Base-by-base conservation (phyloP, 305 asterid species). In the Fraxinus ornus region DNA sequence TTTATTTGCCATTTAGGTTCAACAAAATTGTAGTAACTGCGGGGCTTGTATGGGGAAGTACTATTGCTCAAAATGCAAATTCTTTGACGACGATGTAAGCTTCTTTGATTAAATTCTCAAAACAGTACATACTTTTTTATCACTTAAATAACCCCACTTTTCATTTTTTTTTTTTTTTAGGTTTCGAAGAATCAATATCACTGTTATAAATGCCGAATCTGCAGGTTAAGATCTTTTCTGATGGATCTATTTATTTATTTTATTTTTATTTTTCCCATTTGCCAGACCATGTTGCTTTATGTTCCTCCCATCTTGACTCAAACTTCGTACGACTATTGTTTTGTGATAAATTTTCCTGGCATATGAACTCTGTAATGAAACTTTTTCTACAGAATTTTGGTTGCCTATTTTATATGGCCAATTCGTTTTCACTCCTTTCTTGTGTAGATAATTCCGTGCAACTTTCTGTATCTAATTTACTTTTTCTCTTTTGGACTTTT, bases 131-230 rank as follows among this genome's bases (percentile, higher is more conserved):
- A 6, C 1, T 60, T 64, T 5, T 5, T 19, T 8, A 76, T 39
- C 77, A 62, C 30, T 77, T 76, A 4, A 81, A 32, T 41, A 30
- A 39, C 72, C 55, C 7, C 4, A 1, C 13, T 2, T 71, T 52
- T 60, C 19, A 77, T 85, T 70, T 5, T 76, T 10, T 30, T 30
- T 8, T 57, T 28, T 28, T 49, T 21, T 24, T n/a, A 94, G 97
- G 89, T 90, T 13, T 93, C 94, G 2, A 94, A 94, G 92, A 85
- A 91, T 82, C 98, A 94, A 73, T 94, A 90, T 79, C 97, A 94
- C 87, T 94, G 98, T 62, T 91, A 94, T 19, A 87, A 86, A 88
- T 94, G 98, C 84, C 95, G 93, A 88, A 94, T 94, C 83, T 94
- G 98, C 96, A 92, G 98, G 98, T 92, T 37, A 71, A 49, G 1